These are phyloP conservation scores for Arbutus unedo DNA, from an alignment of 148 eudicot genomes.

Conservation along the genomic window DNA sequence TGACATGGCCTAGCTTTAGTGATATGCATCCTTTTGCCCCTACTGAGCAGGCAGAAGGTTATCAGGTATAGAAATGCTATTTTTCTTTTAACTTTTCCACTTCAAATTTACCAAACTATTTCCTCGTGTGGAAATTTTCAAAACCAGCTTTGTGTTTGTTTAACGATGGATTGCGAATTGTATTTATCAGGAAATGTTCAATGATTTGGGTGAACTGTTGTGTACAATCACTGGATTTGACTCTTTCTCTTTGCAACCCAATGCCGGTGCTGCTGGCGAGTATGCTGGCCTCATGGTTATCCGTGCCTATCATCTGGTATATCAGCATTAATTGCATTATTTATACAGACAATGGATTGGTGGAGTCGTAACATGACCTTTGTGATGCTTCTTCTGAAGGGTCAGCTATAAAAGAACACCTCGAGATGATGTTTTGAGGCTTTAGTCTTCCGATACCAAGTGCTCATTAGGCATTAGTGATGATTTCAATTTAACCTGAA, in stretches of 20 bases:
- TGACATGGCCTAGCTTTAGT: constrained; percentile 79
- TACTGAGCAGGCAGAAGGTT: constrained; percentile 76
- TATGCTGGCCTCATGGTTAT: constrained; percentile 98
- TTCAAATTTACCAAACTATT: constrained; percentile 1
- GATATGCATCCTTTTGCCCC: constrained; percentile 96
- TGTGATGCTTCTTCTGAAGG: not conserved
- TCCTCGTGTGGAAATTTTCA: not conserved
- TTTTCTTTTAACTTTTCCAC: not conserved
- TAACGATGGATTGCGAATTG: not conserved
- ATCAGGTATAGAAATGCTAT: constrained; percentile 48
- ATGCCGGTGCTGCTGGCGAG: constrained; percentile 99
- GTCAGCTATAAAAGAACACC: not conserved
- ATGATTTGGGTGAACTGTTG: constrained; percentile 68
- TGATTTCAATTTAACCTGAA: too few relatives aligned
- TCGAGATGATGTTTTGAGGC: too few relatives aligned
- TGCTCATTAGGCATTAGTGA: too few relatives aligned
- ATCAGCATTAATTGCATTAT: constrained; percentile 11
- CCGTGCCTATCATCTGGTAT: constrained; percentile 93
- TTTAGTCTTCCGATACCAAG: too few relatives aligned
- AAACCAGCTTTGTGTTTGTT: constrained; percentile 11
- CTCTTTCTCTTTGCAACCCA: constrained; percentile 95
- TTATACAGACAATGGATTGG: not conserved
- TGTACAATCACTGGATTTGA: constrained; percentile 93
- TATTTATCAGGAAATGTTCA: constrained; percentile 80
- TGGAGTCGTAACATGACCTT: not conserved